Percentiles rank a stretch among this genome's conserved stretches.
phyloP scores from a whole-genome alignment of 495 filamentous ascomycete species.

The Pseudomonodictys pantanalensis region DNA sequence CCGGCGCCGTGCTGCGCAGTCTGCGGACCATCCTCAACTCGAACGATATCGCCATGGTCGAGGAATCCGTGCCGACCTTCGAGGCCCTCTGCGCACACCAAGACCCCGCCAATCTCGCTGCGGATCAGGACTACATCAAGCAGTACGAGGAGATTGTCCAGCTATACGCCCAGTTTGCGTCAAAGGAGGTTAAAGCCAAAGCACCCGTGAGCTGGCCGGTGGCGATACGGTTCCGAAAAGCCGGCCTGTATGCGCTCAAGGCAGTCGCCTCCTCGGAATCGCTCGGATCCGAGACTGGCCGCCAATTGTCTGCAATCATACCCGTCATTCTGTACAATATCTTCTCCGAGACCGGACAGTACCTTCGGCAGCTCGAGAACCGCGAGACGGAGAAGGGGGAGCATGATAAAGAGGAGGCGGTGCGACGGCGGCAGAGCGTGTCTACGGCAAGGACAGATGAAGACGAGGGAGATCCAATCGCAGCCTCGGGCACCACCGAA shows the following conservation, averaged over 20 bases:
- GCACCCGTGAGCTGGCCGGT: conserved; percentile 63
- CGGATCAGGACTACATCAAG: conserved; percentile 76
- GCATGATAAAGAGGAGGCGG: conserved; percentile 55
- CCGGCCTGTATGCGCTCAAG: conserved; percentile 75
- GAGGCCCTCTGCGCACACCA: conserved; percentile 78
- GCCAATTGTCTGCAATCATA: conserved; percentile 69
- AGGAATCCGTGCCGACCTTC: conserved; percentile 80
- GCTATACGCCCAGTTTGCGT: conserved; percentile 75
- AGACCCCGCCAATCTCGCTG: conserved; percentile 73
- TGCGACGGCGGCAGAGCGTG: conserved; percentile 69
- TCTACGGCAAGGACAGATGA: conserved; percentile 73
- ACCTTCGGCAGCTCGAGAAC: conserved; percentile 60
- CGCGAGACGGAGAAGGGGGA: conserved; percentile 64
- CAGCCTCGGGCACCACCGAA: conserved; percentile 69
- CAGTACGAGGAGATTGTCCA: conserved; percentile 77
- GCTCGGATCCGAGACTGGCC: conserved; percentile 67
- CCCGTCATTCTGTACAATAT: conserved; percentile 83
- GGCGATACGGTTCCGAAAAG: conserved; percentile 78
- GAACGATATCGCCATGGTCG: conserved; percentile 81
- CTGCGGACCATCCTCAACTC: conserved; percentile 74
- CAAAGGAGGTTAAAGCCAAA: conserved; percentile 50
- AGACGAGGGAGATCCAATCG: conserved; percentile 60
- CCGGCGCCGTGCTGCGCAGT: conserved; percentile 72
- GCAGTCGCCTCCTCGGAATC: conserved; percentile 74
- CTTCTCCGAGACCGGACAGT: conserved; percentile 69